Conservation (phyloP, 371 early-diverging fungal species). For the Rhizopus stolonifer region DNA sequence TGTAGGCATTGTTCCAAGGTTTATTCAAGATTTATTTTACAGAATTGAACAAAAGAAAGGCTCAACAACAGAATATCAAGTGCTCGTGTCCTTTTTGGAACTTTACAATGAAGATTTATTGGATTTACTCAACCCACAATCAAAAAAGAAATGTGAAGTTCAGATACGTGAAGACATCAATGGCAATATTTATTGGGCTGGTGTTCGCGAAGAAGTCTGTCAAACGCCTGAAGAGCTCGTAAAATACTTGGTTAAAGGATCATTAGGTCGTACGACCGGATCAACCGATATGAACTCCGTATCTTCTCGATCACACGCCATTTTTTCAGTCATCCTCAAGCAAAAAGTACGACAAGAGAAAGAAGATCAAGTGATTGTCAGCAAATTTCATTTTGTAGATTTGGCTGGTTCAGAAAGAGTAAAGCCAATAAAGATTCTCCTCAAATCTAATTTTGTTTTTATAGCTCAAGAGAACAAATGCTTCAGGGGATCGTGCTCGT, state of each 20-base stretch:
- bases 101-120: slow-evolving; percentile 97
- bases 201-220: slow-evolving; percentile 83
- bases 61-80: slow-evolving; percentile 51
- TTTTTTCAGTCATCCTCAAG: slow-evolving; percentile 86
- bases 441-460: neutral
- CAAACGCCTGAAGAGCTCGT: slow-evolving; percentile 76
- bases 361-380: slow-evolving; percentile 37
- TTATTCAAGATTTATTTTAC: slow-evolving; percentile 68
- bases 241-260: slow-evolving; percentile 72
- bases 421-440: slow-evolving; percentile 1
- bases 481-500: slow-evolving; percentile 86
- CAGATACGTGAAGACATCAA: slow-evolving; percentile 89
- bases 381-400: slow-evolving; percentile 96
- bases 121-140: slow-evolving; percentile 70
- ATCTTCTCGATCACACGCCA: slow-evolving; percentile 98
- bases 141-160: slow-evolving; percentile 29
- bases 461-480: slow-evolving; percentile 51
- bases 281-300: slow-evolving; percentile 96
- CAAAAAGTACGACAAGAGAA: slow-evolving; percentile 34
- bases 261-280: slow-evolving; percentile 88
- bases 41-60: slow-evolving; percentile 27
- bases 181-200: slow-evolving; percentile 89
- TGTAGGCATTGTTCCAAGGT: slow-evolving; percentile 89
- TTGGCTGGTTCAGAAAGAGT: slow-evolving; percentile 81
- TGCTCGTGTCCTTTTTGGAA: slow-evolving; percentile 85